These are phyloP conservation scores for Astrocystis sublimbata DNA, from an alignment of 495 filamentous ascomycete species.

Conservation along the genomic window DNA sequence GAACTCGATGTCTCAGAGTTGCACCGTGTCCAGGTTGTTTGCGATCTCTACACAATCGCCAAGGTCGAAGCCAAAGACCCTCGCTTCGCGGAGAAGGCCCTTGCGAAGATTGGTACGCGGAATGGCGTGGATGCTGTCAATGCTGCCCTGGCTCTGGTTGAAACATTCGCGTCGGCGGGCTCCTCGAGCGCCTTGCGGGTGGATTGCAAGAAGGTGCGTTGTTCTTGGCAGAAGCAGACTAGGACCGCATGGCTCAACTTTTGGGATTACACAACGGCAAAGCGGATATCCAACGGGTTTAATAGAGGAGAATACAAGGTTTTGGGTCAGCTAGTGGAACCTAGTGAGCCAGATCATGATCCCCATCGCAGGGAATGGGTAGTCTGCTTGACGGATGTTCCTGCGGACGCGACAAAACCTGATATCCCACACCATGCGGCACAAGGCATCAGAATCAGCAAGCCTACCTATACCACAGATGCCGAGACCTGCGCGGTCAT, in stretches of 20 bases:
- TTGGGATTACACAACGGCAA: conserved; percentile 14
- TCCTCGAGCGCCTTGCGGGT: not conserved
- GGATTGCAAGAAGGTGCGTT: conserved; percentile 34
- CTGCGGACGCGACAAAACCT: conserved; percentile 14
- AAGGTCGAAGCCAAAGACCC: not conserved
- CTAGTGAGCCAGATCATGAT: not conserved
- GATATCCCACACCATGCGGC: conserved; percentile 19
- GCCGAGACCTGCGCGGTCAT: conserved; percentile 10
- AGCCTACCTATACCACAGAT: conserved; percentile 23
- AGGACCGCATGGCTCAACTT: conserved; percentile 35
- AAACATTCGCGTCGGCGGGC: not conserved
- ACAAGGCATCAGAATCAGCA: conserved; percentile 20
- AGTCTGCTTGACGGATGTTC: conserved; percentile 29
- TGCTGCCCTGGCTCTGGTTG: not conserved
- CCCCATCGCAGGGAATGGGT: conserved; percentile 22
- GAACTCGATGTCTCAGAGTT: not conserved
- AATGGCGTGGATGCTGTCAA: not conserved
- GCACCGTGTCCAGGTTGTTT: not conserved
- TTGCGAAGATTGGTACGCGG: not conserved
- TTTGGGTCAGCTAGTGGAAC: not conserved
- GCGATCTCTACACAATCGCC: not conserved
- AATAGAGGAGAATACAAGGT: not conserved
- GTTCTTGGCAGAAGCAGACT: conserved; percentile 35
- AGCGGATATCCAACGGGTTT: conserved; percentile 22
- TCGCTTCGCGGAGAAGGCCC: not conserved